These are phyloP conservation scores for Teratosphaeria nubilosa DNA, from an alignment of 2,329 filamentous ascomycete species.

Conservation along the genomic window DNA sequence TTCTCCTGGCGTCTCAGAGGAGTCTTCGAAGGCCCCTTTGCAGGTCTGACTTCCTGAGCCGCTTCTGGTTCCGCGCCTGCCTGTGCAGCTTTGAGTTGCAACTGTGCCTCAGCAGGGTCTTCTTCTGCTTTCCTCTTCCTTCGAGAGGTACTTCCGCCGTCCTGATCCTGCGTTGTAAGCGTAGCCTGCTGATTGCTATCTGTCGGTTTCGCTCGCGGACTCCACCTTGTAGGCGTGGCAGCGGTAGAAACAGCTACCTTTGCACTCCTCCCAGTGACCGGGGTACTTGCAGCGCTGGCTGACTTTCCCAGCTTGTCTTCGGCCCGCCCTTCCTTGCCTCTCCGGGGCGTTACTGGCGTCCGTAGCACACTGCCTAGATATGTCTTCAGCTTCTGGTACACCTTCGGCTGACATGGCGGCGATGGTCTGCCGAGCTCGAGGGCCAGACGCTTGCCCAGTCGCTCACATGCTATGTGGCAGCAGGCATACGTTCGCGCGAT, in stretches of 20 bases:
- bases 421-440: slow-evolving; percentile 66
- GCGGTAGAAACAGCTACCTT: not conserved
- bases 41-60: slow-evolving; percentile 21
- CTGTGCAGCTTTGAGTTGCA: not conserved
- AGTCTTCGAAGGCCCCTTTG: slow-evolving; percentile 19
- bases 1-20: slow-evolving; percentile 27
- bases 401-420: slow-evolving; percentile 66
- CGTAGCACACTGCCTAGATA: slow-evolving; percentile 65
- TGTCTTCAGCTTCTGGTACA: slow-evolving; percentile 74
- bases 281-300: not conserved
- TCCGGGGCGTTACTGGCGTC: slow-evolving; percentile 13
- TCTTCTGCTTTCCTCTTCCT: not conserved
- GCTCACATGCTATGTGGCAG: slow-evolving; percentile 81
- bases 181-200: not conserved
- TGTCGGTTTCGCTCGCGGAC: not conserved
- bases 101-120: not conserved
- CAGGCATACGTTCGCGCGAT: slow-evolving; percentile 77
- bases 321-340: not conserved
- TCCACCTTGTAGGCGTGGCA: not conserved
- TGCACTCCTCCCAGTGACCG: not conserved
- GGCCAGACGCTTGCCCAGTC: slow-evolving; percentile 65
- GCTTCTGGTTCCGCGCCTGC: slow-evolving; percentile 33
- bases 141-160: not conserved
- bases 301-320: not conserved
- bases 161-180: not conserved